Evolutionary conservation across 1,139 yeast species (phyloP).

Genomic region (Zygoascus sp.): DNA sequence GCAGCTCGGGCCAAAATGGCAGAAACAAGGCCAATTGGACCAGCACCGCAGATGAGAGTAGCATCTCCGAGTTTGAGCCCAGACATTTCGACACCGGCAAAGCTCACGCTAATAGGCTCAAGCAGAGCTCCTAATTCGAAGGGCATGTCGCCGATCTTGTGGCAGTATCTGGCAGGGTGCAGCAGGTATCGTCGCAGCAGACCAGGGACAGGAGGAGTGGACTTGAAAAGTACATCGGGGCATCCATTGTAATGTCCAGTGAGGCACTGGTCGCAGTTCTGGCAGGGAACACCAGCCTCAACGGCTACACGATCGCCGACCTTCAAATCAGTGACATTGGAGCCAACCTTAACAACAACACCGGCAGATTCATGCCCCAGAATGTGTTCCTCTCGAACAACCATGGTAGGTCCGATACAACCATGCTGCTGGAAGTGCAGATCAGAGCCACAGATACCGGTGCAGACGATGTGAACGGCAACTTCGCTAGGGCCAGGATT

Average conservation of each 20-base stretch:
- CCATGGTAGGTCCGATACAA: constrained; percentile 59
- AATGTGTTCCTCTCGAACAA: constrained; percentile 35
- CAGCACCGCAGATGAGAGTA: constrained; percentile 84
- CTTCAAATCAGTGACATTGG: constrained; percentile 45
- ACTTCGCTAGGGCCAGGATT: constrained; percentile 41
- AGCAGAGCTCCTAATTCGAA: constrained; percentile 85
- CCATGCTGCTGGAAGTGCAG: constrained; percentile 82
- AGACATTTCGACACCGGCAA: constrained; percentile 75
- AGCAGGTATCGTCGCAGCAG: constrained; percentile 68
- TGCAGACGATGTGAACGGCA: constrained; percentile 48
- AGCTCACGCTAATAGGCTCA: constrained; percentile 85
- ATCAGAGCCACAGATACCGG: constrained; percentile 90
- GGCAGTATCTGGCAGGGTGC: constrained; percentile 78
- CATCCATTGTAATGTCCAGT: constrained; percentile 75
- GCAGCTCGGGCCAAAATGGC: constrained; percentile 77
- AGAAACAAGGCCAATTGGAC: constrained; percentile 82
- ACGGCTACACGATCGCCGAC: constrained; percentile 52
- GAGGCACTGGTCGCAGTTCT: constrained; percentile 69
- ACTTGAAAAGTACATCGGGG: constrained; percentile 81
- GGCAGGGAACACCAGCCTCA: constrained; percentile 81
- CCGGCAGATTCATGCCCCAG: constrained; percentile 79
- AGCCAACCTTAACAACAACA: constrained; percentile 60
- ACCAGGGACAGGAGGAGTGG: constrained; percentile 72
- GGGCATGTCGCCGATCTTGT: constrained; percentile 71
- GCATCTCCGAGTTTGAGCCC: constrained; percentile 65